Percentiles rank a stretch among this genome's conserved stretches.
Evolutionary conservation across 306 rosid genomes (phyloP).

Genomic region (Cicer cuneatum): DNA sequence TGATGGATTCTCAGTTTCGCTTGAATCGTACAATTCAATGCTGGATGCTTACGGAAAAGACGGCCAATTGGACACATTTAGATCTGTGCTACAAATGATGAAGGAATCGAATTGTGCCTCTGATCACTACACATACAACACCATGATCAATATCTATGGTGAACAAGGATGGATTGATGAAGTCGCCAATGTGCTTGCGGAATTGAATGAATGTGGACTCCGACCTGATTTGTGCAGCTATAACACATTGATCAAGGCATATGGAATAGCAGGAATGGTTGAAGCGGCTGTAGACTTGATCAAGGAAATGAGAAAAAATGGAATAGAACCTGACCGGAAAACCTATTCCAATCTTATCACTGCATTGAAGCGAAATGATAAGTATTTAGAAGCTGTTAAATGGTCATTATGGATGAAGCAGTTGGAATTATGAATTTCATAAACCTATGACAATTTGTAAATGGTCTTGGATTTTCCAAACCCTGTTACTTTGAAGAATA

Average conservation of each 20-base stretch:
- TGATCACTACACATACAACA: conserved; percentile 87
- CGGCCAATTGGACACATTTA: conserved; percentile 72
- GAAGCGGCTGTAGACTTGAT: conserved; percentile 81
- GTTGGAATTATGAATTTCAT: conserved; percentile 59
- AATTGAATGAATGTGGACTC: conserved; percentile 73
- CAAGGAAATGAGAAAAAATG: conserved; percentile 84
- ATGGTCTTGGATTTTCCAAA: conserved; percentile 24
- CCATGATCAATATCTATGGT: conserved; percentile 85
- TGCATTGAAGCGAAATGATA: conserved; percentile 72
- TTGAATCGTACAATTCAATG: conserved; percentile 88
- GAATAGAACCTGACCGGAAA: conserved; percentile 82
- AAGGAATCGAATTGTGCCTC: conserved; percentile 64
- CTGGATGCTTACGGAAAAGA: conserved; percentile 92
- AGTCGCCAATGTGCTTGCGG: conserved; percentile 66
- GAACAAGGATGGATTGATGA: conserved; percentile 89
- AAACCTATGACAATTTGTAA: conserved; percentile 26
- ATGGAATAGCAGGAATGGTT: conserved; percentile 95
- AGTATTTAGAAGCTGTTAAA: conserved; percentile 88
- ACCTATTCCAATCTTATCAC: conserved; percentile 74
- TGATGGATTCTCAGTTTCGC: conserved; percentile 87
- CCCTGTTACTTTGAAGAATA: conserved; percentile 31
- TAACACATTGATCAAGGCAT: conserved; percentile 88
- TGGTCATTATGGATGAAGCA: conserved; percentile 99
- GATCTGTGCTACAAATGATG: conserved; percentile 71
- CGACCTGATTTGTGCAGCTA: conserved; percentile 85